phyloP scores from a whole-genome alignment of 371 early-diverging fungal species.

The Batkoa obscura region DNA sequence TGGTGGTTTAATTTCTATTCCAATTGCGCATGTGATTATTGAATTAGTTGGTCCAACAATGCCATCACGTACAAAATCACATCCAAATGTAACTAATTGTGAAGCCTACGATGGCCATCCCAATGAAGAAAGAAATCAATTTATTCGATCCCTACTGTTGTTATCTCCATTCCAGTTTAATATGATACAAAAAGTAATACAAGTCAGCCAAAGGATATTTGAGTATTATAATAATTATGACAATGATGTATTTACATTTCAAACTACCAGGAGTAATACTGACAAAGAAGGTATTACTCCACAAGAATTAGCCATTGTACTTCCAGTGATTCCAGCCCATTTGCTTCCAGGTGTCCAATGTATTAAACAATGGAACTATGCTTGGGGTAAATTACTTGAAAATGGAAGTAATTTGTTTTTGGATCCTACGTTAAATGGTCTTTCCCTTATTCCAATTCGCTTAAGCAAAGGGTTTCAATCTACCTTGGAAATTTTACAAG shows the following conservation, averaged over 20 bases:
- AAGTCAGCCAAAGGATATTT: neutral
- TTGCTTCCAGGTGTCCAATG: neutral
- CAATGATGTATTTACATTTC: neutral
- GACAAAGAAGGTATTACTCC: neutral
- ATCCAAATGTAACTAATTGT: neutral
- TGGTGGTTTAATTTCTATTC: neutral
- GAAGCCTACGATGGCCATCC: neutral
- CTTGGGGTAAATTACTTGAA: slow-evolving; percentile 1
- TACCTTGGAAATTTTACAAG: neutral
- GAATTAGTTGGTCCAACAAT: neutral
- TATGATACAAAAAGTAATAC: neutral
- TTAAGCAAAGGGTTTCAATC: neutral
- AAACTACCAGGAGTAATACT: neutral
- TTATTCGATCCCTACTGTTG: neutral
- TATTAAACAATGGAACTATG: slow-evolving; percentile 3
- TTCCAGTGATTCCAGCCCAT: slow-evolving; percentile 2
- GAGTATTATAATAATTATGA: neutral
- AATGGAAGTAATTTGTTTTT: neutral
- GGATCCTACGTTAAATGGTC: neutral
- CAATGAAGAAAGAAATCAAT: neutral
- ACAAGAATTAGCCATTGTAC: neutral
- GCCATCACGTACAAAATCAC: neutral
- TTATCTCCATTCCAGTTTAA: neutral
- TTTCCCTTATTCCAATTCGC: neutral
- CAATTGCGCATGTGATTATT: slow-evolving; percentile 1